These are phyloP conservation scores for Phlebopus sp. DNA, from an alignment of 1,284 basidiomycete genomes.

Conservation along the genomic window DNA sequence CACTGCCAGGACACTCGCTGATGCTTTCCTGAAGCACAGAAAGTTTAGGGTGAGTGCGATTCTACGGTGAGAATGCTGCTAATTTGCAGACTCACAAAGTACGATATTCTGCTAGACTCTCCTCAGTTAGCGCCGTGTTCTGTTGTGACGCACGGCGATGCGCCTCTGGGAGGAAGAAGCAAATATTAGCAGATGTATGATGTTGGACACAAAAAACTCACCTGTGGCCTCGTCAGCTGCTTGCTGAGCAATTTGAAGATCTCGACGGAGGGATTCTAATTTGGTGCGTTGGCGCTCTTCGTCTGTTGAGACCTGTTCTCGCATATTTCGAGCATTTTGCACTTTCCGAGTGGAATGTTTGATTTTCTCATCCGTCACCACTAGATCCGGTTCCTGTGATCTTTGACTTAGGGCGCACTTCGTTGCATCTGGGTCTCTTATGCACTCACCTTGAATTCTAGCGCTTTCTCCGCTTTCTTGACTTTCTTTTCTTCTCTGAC, in stretches of 20 bases:
- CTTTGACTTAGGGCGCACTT: neutral
- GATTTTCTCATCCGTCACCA: slow-evolving; percentile 83
- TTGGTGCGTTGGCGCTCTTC: slow-evolving; percentile 63
- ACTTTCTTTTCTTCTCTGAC: slow-evolving; percentile 75
- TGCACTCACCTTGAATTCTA: slow-evolving; percentile 73
- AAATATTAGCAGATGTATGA: slow-evolving; percentile 1
- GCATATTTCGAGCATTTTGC: slow-evolving; percentile 63
- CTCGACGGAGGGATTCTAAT: slow-evolving; percentile 57
- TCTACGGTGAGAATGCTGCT: neutral
- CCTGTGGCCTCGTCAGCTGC: slow-evolving; percentile 80
- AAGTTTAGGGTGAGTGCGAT: slow-evolving; percentile 1
- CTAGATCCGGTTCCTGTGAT: slow-evolving; percentile 75
- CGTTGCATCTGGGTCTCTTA: neutral
- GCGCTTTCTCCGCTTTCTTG: slow-evolving; percentile 78
- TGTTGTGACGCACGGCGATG: slow-evolving; percentile 72
- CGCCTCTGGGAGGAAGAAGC: slow-evolving; percentile 50
- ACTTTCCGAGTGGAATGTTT: slow-evolving; percentile 80
- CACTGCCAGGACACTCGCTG: slow-evolving; percentile 76
- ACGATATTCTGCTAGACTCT: slow-evolving; percentile 87
- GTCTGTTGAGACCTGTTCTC: slow-evolving; percentile 68
- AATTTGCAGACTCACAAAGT: slow-evolving; percentile 55
- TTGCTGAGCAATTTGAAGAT: slow-evolving; percentile 65
- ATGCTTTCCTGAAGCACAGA: slow-evolving; percentile 59
- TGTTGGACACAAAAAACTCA: slow-evolving; percentile 25
- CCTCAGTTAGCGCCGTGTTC: slow-evolving; percentile 78